These are phyloP conservation scores for Canariomyces notabilis DNA, from an alignment of 2,329 filamentous ascomycete species.

Conservation along the genomic window DNA sequence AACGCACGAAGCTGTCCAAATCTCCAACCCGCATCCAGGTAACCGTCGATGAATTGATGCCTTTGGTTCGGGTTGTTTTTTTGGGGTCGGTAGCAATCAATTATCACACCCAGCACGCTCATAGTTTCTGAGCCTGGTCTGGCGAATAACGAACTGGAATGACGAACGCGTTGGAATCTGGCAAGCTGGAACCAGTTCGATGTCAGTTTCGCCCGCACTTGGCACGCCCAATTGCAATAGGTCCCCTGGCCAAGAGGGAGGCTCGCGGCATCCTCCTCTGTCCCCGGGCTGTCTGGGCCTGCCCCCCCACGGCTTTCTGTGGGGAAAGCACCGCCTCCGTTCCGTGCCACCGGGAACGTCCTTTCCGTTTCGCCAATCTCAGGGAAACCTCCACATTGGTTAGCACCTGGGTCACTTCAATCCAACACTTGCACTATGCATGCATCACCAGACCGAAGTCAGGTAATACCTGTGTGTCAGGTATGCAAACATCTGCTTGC, in stretches of 20 bases:
- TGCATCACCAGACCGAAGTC: background rate
- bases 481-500: too few relatives aligned
- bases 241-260: background rate
- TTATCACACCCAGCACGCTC: too few relatives aligned
- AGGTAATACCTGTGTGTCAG: background rate
- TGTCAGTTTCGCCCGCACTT: background rate
- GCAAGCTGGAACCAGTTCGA: background rate
- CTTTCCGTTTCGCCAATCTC: background rate
- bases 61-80: background rate
- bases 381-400: background rate
- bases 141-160: too few relatives aligned
- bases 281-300: background rate
- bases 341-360: background rate
- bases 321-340: too few relatives aligned
- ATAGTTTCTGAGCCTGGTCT: background rate
- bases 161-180: too few relatives aligned
- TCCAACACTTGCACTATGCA: background rate
- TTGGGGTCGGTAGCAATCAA: too few relatives aligned
- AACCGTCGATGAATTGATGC: constrained; percentile 7
- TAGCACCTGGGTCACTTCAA: background rate
- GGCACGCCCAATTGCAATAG: background rate
- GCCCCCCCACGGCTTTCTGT: background rate
- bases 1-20: too few relatives aligned
- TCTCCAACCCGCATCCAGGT: too few relatives aligned
- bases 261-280: background rate